Evolutionary conservation across 768 basidiomycete species (phyloP), one percentile per base, ranked within the genome.

Genomic region (Crucibulum laeve): DNA sequence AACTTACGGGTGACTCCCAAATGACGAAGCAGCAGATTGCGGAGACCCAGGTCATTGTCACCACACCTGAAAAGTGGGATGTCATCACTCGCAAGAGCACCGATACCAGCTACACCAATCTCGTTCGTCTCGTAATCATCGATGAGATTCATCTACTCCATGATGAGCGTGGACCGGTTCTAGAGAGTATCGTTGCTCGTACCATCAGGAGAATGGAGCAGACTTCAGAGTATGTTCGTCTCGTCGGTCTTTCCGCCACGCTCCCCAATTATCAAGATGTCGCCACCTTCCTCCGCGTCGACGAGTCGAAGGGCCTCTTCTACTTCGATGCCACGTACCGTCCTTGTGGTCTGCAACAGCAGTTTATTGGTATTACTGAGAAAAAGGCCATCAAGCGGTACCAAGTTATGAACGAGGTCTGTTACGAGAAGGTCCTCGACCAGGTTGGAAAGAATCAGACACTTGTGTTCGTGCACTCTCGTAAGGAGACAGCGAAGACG

Each of bases 341-440:
- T 30, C 95, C 95, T 15, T 97, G 96, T 57, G 89, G 85, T 2
- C 82, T 99, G 15, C 91, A 94, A 57, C 94, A 97, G 55, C 91
- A 96, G 57, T 97, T 98, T 65, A 82, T 98, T 47, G 96, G 96
- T 32, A 82, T 99, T 45, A 97, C 95, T 1, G 96, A 98, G 73
- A 98, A 97, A 77, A 98, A 96, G 63, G 96, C 96, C 0, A 97
- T 98, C 75, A 97, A 95, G 63, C 83, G 96, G 4, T 92, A 94
- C 58, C 95, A 97, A 61, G 83, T 97, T 49, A 95, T 91, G 77
- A 99, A 99, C 64, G 94, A 98, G 59, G 93, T 98, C 17, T 95
- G 94, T 65, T 99, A 99, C 70, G 95, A 98, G 64, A 99, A 98
- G 69, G 87, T 97, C 2, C 79, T 98, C 18, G 93, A 97, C 51